Conservation (phyloP, 345 rosid species). For the Carallia pectinifolia region DNA sequence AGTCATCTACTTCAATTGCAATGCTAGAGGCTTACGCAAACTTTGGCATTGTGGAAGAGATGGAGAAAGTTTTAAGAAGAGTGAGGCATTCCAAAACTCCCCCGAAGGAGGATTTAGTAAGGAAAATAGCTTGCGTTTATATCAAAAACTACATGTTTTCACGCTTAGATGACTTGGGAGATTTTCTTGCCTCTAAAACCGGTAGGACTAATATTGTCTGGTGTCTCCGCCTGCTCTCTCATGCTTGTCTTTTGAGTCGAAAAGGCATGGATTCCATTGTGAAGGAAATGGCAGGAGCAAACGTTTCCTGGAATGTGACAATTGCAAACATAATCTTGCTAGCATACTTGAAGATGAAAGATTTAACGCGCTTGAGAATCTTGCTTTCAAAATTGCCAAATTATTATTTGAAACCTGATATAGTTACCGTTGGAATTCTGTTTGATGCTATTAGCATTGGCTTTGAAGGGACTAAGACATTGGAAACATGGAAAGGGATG, state of each 20-base stretch:
- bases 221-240: slow-evolving; percentile 62
- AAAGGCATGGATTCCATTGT: slow-evolving; percentile 57
- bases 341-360: slow-evolving; percentile 53
- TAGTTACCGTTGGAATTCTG: slow-evolving; percentile 60
- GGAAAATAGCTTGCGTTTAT: slow-evolving; percentile 60
- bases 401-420: slow-evolving; percentile 50
- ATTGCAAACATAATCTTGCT: slow-evolving; percentile 47
- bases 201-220: slow-evolving; percentile 50
- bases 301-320: slow-evolving; percentile 49
- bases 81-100: slow-evolving; percentile 26
- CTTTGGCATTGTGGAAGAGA: slow-evolving; percentile 53
- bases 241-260: slow-evolving; percentile 56
- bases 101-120: slow-evolving; percentile 48
- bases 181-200: slow-evolving; percentile 38
- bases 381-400: slow-evolving; percentile 33
- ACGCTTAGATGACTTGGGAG: slow-evolving; percentile 53
- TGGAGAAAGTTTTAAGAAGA: slow-evolving; percentile 51
- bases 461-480: slow-evolving; percentile 34
- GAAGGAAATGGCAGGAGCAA: slow-evolving; percentile 50
- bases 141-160: slow-evolving; percentile 66
- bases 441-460: slow-evolving; percentile 44
- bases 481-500: slow-evolving; percentile 49
- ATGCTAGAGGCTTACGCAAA: slow-evolving; percentile 66
- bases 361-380: slow-evolving; percentile 41
- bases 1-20: slow-evolving; percentile 45